Conservation (phyloP, 2,329 filamentous ascomycete genomes). For the Aspergillus arachidicola region DNA sequence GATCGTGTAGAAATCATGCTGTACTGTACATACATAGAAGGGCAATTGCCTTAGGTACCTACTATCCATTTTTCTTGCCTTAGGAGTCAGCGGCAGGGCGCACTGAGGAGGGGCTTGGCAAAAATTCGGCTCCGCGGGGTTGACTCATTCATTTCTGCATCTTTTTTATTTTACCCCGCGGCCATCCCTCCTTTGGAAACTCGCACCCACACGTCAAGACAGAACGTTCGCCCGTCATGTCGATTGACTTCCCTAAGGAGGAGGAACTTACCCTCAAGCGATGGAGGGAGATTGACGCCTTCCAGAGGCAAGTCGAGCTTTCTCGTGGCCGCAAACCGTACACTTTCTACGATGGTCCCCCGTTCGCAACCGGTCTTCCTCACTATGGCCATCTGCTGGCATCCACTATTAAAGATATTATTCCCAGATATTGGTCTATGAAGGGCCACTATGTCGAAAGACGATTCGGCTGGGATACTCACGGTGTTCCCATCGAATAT, state of each 20-base stretch:
- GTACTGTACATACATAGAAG: not conserved
- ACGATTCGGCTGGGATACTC: constrained; percentile 93
- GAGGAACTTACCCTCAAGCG: constrained; percentile 81
- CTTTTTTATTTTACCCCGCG: constrained; percentile 29
- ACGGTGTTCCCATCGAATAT: constrained; percentile 92
- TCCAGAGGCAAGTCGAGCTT: constrained; percentile 83
- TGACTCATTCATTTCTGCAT: constrained; percentile 19
- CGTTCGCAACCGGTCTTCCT: constrained; percentile 71
- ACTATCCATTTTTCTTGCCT: not conserved
- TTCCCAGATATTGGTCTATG: constrained; percentile 96
- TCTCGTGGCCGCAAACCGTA: constrained; percentile 81
- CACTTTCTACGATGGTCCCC: constrained; percentile 91
- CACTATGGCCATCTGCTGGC: constrained; percentile 80
- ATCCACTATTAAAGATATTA: constrained; percentile 96
- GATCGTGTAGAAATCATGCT: not conserved
- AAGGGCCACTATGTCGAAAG: constrained; percentile 91
- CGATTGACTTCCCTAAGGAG: constrained; percentile 89
- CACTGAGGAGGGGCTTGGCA: not conserved
- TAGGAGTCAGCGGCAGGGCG: not conserved
- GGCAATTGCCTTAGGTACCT: not conserved
- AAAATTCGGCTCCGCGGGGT: constrained; percentile 13
- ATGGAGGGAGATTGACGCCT: constrained; percentile 93
- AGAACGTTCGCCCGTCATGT: constrained; percentile 58
- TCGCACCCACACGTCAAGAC: constrained; percentile 21
- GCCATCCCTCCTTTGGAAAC: constrained; percentile 20